Evolutionary conservation across 345 rosid species (phyloP), one percentile per base, ranked within the genome.

Genomic region (Noccaea caerulescens): DNA sequence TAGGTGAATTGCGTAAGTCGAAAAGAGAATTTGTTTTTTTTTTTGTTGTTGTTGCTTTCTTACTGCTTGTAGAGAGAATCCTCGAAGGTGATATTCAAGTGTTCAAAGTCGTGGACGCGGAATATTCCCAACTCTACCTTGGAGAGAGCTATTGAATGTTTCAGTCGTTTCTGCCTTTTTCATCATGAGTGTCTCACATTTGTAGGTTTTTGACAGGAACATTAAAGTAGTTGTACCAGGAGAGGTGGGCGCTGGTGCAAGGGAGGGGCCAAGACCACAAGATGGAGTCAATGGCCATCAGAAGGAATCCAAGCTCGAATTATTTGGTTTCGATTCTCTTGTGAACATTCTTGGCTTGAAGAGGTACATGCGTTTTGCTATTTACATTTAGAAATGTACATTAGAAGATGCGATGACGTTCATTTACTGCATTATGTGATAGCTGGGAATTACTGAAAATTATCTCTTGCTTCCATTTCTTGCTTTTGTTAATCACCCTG

Each of bases 251-350:
- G 50, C 81, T 61, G 77, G 67, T 76, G 72, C 45, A 10, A 78
- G 66, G 63, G 84, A 82, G 49, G 84, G 76, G 68, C 39, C 66
- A 12, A 33, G 65, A 62, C 79, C 86, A 18, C 83, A 77, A 23
- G 79, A 82, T 80, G 80, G 76, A 62, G 72, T 68, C n/a, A 82
- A 84, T 84, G 93, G 88, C 32, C 76, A 83, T n/a, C 90, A 77
- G 37, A 77, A 74, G n/a, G 93, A 88, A 59, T 80, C 93, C 62
- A 92, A 82, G 66, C 81, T 95, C 82, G 99, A 95, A 73, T 79
- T 95, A 78, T 95, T 95, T 86, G 99, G 99, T 80, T 95, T 94
- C 16, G 99, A 92, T 81, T 94, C 99, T 59, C 98, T 95, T 72
- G 99, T 95, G 58, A 90, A 83, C 74, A 92, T 95, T 81, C 99